Percentiles rank a stretch among this genome's conserved stretches.
Conservation (phyloP, 1,284 basidiomycete genomes). For the Boletellus deceptivus region DNA sequence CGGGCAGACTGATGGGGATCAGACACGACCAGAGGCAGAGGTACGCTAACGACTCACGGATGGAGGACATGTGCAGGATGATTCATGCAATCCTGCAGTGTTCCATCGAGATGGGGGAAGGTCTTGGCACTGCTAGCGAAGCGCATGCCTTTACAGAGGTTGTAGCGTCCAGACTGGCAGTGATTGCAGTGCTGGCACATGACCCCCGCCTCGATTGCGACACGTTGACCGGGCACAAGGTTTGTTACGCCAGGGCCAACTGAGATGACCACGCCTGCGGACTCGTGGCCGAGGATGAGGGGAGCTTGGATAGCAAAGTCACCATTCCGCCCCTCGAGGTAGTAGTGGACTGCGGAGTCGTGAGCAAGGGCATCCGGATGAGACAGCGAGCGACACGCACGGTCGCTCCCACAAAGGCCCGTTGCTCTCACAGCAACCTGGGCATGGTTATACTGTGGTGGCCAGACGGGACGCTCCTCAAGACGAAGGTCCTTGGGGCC, state of each 20-base stretch:
- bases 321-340: conserved; percentile 84
- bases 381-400: conserved; percentile 47
- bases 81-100: conserved; percentile 84
- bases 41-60: conserved; percentile 56
- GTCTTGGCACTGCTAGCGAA: conserved; percentile 91
- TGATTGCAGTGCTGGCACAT: conserved; percentile 75
- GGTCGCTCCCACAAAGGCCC: conserved; percentile 89
- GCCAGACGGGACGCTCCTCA: conserved; percentile 65
- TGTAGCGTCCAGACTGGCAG: conserved; percentile 82
- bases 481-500: conserved; percentile 70
- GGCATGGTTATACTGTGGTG: conserved; percentile 64
- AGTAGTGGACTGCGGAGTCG: conserved; percentile 76
- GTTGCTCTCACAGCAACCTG: conserved; percentile 79
- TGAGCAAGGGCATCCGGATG: conserved; percentile 9
- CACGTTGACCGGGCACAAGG: conserved; percentile 80
- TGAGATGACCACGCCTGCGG: conserved; percentile 78
- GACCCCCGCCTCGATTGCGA: conserved; percentile 92
- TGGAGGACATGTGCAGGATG: conserved; percentile 85
- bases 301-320: conserved; percentile 83
- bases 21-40: conserved; percentile 9
- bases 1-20: conserved; percentile 61
- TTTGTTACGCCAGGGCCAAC: conserved; percentile 64
- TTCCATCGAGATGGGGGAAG: conserved; percentile 91
- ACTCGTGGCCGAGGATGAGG: conserved; percentile 91
- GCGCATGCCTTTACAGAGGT: conserved; percentile 86